Evolutionary conservation across 192 early-diverging fungal species (phyloP).

Genomic region (Coemansia sp.): DNA sequence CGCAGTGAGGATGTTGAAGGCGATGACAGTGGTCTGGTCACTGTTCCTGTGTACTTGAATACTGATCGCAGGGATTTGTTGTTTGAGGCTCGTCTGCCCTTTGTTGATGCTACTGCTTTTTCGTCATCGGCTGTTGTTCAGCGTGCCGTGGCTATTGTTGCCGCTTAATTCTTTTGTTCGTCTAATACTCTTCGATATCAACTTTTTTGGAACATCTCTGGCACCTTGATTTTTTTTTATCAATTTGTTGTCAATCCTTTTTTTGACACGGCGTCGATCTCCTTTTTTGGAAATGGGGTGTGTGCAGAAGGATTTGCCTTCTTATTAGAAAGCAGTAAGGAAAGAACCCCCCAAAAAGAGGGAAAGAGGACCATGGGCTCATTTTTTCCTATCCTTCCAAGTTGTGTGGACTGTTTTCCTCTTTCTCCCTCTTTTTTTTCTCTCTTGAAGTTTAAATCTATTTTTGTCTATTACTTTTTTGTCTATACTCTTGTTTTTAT

Average conservation of each 20-base stretch:
- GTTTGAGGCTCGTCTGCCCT: slow-evolving; percentile 56
- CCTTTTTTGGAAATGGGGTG: background rate
- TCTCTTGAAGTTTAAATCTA: no score
- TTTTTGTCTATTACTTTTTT: slow-evolving; percentile 4
- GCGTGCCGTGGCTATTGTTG: slow-evolving; percentile 63
- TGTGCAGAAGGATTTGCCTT: background rate
- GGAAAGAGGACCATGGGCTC: background rate
- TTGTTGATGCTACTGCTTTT: slow-evolving; percentile 2
- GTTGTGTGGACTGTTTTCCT: no score
- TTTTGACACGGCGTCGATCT: background rate
- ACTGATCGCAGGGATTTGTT: slow-evolving; percentile 62
- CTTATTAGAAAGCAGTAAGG: slow-evolving; percentile 11
- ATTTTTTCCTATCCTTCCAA: background rate
- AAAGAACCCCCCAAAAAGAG: background rate
- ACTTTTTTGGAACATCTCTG: no score
- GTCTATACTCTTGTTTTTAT: background rate
- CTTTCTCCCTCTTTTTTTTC: no score
- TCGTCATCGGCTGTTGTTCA: slow-evolving; percentile 37
- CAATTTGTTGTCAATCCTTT: no score
- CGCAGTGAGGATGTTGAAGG: background rate
- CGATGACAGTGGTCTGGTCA: background rate
- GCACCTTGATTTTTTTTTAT: background rate
- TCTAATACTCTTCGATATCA: background rate
- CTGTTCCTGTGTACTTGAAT: slow-evolving; percentile 71
- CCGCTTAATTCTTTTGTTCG: slow-evolving; percentile 19